Evolutionary conservation across 2,329 filamentous ascomycete genomes (phyloP).

Genomic region (Beauveria brongniartii): DNA sequence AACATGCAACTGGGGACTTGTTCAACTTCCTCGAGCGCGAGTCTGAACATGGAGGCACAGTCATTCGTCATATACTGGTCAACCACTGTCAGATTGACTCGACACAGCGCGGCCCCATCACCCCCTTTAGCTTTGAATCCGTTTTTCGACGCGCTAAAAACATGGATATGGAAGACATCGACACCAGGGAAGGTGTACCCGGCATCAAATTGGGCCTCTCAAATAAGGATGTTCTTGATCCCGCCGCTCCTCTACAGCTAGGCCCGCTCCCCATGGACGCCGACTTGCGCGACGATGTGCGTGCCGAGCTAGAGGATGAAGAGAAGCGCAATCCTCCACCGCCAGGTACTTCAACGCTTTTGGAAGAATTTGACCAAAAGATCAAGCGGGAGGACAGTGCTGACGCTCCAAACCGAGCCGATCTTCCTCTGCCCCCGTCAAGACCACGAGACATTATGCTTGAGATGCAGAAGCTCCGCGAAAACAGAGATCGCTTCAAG

Average conservation of each 20-base stretch:
- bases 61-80: slow-evolving; percentile 67
- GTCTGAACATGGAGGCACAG: slow-evolving; percentile 66
- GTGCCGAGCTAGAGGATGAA: slow-evolving; percentile 78
- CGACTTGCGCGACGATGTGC: slow-evolving; percentile 75
- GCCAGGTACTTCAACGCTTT: slow-evolving; percentile 61
- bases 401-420: slow-evolving; percentile 69
- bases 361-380: slow-evolving; percentile 82
- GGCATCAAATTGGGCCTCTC: slow-evolving; percentile 54
- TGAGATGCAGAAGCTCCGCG: slow-evolving; percentile 88
- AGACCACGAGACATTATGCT: slow-evolving; percentile 84
- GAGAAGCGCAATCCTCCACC: slow-evolving; percentile 68
- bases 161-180: slow-evolving; percentile 53
- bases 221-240: slow-evolving; percentile 52
- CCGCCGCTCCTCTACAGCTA: slow-evolving; percentile 56
- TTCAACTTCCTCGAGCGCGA: slow-evolving; percentile 89
- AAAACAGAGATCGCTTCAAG: slow-evolving; percentile 84
- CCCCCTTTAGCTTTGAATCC: slow-evolving; percentile 55
- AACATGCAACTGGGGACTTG: slow-evolving; percentile 71
- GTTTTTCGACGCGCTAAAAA: slow-evolving; percentile 50
- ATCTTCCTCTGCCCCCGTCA: slow-evolving; percentile 81
- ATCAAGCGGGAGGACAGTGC: slow-evolving; percentile 84
- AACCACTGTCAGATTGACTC: slow-evolving; percentile 50
- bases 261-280: slow-evolving; percentile 77
- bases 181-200: slow-evolving; percentile 57
- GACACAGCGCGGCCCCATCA: slow-evolving; percentile 53